phyloP scores from a whole-genome alignment of 208 protist genomes.

The Acanthamoeba lenticulata region DNA sequence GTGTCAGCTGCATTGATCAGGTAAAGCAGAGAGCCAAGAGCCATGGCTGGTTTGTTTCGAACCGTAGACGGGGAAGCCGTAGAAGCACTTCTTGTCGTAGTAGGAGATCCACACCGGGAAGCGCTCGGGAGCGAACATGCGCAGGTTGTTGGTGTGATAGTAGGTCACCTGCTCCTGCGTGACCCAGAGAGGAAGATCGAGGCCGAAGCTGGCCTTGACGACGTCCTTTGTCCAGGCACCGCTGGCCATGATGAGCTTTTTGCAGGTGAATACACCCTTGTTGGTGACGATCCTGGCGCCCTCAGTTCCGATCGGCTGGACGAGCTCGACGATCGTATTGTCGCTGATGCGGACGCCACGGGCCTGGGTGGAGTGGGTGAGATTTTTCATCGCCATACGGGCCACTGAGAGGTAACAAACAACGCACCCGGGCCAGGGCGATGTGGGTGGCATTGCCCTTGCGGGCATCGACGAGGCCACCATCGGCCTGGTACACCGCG shows the following conservation, averaged over 20 bases:
- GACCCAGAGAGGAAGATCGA: conserved; percentile 54
- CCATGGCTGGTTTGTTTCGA: background rate
- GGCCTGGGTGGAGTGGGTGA: background rate
- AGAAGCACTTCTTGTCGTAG: conserved; percentile 58
- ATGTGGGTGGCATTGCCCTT: conserved; percentile 29
- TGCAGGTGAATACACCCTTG: conserved; percentile 55
- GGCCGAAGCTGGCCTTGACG: conserved; percentile 38
- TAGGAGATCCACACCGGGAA: conserved; percentile 69
- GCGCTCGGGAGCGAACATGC: conserved; percentile 26
- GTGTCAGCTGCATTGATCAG: background rate
- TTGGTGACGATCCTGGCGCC: conserved; percentile 26
- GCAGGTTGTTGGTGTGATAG: conserved; percentile 57
- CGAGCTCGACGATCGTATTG: conserved; percentile 15
- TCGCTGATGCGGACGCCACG: background rate
- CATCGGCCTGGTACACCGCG: conserved; percentile 64
- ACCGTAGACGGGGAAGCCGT: conserved; percentile 67
- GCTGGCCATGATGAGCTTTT: conserved; percentile 1
- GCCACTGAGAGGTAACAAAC: too few species aligned
- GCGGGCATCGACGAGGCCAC: conserved; percentile 50
- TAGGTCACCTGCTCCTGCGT: conserved; percentile 68
- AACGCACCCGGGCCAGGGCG: background rate
- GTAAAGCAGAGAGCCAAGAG: background rate
- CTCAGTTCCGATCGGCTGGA: conserved; percentile 29
- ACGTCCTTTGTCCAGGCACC: conserved; percentile 28
- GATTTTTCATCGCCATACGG: too few species aligned